A percentile compares a stretch with the other conserved stretches of the same genome.
phyloP scores from a whole-genome alignment of 2,329 filamentous ascomycete species.

The Hypoxylon sp. region DNA sequence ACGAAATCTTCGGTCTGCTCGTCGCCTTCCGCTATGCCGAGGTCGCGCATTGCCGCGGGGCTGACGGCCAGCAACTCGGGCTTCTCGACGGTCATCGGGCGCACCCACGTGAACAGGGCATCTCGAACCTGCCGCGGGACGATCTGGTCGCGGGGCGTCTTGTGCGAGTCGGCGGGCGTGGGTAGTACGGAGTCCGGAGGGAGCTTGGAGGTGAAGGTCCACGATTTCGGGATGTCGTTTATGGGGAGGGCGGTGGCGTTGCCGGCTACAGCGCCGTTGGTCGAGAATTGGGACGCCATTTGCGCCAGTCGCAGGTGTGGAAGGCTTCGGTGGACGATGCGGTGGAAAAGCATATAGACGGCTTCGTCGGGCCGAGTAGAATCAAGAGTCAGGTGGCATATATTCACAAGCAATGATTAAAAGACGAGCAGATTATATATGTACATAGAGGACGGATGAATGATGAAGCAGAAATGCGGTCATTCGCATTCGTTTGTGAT shows the following conservation, averaged over 20 bases:
- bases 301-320: conserved; percentile 46
- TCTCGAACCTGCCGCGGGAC: conserved; percentile 85
- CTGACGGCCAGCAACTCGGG: conserved; percentile 87
- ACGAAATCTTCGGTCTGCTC: conserved; percentile 79
- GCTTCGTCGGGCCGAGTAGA: conserved; percentile 13
- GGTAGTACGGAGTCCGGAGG: conserved; percentile 83
- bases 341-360: conserved; percentile 52
- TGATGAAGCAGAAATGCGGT: conserved; percentile 19
- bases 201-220: conserved; percentile 73
- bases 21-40: conserved; percentile 79
- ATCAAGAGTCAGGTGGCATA: conserved; percentile 7
- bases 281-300: conserved; percentile 52
- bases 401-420: background rate
- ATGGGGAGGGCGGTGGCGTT: conserved; percentile 51
- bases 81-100: conserved; percentile 77
- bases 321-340: conserved; percentile 49
- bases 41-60: conserved; percentile 78
- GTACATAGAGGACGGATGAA: background rate
- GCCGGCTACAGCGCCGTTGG: conserved; percentile 44
- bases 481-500: background rate
- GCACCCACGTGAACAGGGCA: conserved; percentile 90
- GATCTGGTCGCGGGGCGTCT: conserved; percentile 80
- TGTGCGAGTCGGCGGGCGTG: conserved; percentile 84
- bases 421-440: conserved; percentile 1
- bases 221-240: conserved; percentile 71